Evolutionary conservation across 768 basidiomycete genomes (phyloP).

Genomic region (Xerocomus potaroensis): DNA sequence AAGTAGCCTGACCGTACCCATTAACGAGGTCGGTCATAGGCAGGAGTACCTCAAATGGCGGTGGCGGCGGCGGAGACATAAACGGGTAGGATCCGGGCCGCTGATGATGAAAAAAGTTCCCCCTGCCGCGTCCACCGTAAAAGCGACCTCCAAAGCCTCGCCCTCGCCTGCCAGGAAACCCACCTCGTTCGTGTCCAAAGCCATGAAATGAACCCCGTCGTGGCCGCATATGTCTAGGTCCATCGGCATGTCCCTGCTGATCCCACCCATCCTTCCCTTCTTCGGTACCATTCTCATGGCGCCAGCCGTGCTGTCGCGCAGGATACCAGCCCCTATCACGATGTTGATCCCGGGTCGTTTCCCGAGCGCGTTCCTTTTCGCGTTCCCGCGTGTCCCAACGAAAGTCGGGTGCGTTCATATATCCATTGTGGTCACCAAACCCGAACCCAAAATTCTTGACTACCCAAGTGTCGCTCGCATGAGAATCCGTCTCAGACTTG

Average conservation of each 20-base stretch:
- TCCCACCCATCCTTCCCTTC: slow-evolving; percentile 24
- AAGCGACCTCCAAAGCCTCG: slow-evolving; percentile 37
- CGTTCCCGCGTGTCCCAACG: slow-evolving; percentile 30
- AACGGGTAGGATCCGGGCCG: slow-evolving; percentile 31
- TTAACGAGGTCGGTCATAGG: slow-evolving; percentile 20
- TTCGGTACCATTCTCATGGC: slow-evolving; percentile 24
- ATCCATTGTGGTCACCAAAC: slow-evolving; percentile 46
- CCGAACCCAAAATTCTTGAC: slow-evolving; percentile 64
- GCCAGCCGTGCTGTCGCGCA: slow-evolving; percentile 18
- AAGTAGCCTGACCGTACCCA: slow-evolving; percentile 30
- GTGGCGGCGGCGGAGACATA: slow-evolving; percentile 17
- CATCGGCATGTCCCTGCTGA: slow-evolving; percentile 13
- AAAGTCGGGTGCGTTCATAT: slow-evolving; percentile 30
- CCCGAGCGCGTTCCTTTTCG: slow-evolving; percentile 17
- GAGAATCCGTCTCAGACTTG: slow-evolving; percentile 14
- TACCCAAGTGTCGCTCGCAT: slow-evolving; percentile 40
- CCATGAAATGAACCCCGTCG: slow-evolving; percentile 34
- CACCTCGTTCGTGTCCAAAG: slow-evolving; percentile 32
- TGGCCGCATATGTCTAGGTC: slow-evolving; percentile 21
- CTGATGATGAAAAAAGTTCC: slow-evolving; percentile 31
- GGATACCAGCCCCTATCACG: slow-evolving; percentile 19
- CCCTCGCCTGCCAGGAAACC: slow-evolving; percentile 29
- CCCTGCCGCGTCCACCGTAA: slow-evolving; percentile 34
- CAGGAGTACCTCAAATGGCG: slow-evolving; percentile 29
- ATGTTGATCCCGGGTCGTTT: slow-evolving; percentile 9